Base-by-base conservation (phyloP, 257 asterid species). In the Solanum infundibuliforme region DNA sequence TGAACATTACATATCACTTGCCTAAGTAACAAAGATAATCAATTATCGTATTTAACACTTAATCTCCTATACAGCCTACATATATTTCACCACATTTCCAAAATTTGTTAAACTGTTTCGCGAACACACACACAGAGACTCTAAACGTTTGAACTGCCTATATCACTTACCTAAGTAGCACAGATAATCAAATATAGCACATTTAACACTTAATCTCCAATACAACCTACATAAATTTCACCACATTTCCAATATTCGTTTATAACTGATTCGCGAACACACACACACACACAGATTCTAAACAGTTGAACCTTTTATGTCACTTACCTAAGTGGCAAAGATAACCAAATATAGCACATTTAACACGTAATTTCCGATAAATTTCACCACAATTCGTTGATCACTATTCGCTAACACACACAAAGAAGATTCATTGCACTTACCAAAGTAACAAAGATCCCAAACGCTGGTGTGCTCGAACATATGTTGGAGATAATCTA, bases 381-480 rank as follows among this genome's bases (percentile, higher is more conserved):
- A 65, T 11, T 65, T 62, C 72, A 65, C 72, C 3, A 65, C 68
- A 60, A 21, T 60, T 65, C 6, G 8, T 65, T n/a, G 32, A 31
- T 35, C 71, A 43, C 43, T 12, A 65, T 38, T n/a, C 2, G 18
- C 27, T 3, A 83, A 84, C 60, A 36, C 14, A 13, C 58, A 76
- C 71, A 86, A 3, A 55, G 14, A 3, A 55, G 14, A 9, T 65
- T 90, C 41, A 77, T 38, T 87, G 73, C 58, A 91, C 91, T 90
- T 92, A 95, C 98, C 96, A 92, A 88, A 93, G 90, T 87, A 92
- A 89, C 85, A 95, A 81, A 74, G 95, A 93, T 86, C 96, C 98
- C 87, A 95, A 90, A 6, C 96, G 96, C 55, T 93, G 94, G 90
- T 93, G 96, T 8, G 98, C 96, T 89, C 93, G 88, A 34, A 90